Base-by-base conservation (phyloP, 345 rosid genomes). In the Psidium friedrichsthalianum region DNA sequence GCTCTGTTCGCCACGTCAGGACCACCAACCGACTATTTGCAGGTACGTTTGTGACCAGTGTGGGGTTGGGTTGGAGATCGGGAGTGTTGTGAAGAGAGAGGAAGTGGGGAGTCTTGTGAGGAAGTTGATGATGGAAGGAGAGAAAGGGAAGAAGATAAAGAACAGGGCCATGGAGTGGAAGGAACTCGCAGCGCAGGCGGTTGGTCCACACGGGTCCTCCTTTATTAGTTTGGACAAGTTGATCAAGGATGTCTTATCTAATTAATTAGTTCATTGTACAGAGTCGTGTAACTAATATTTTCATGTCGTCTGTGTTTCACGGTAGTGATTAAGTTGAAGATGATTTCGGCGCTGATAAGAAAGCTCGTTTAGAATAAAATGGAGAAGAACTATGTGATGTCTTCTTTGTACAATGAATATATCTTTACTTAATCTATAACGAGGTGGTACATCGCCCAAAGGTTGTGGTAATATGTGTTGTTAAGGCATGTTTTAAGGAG, bases 1-100 rank as follows among this genome's bases (percentile, higher is more conserved):
- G 96, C 51, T 87, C 42, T 89, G 94, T 54, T 94, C 93, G 93
- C 93, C 94, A 5, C 89, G 91, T 74, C 90, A 91, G 51, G 91
- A 90, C 0, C 94, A 94, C 56, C 93, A 94, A 42, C 95, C 87
- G 47, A 92, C 89, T 0, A 94, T 92, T 58, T 89, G 93, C 58
- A 82, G 91, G 84, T 91, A 32, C 18, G 57, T 64, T 29, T 90
- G 95, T 47, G 86, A 22, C 0, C 89, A 93, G 29, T 92, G 92
- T 94, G 91, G 88, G 6, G 85, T 90, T 2, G 94, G 94, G 22
- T 87, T 90, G 89, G 93, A 91, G 87, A 90, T 92, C 1, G 87
- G 90, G 11, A 90, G 81, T 69, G 86, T 91, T 80, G 93, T 91
- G 32, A 93, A 87, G 69, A 90, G 94, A 58, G 90, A 89, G 3